phyloP scores from a whole-genome alignment of 129 eudicot genomes.

The Ambrosia artemisiifolia region DNA sequence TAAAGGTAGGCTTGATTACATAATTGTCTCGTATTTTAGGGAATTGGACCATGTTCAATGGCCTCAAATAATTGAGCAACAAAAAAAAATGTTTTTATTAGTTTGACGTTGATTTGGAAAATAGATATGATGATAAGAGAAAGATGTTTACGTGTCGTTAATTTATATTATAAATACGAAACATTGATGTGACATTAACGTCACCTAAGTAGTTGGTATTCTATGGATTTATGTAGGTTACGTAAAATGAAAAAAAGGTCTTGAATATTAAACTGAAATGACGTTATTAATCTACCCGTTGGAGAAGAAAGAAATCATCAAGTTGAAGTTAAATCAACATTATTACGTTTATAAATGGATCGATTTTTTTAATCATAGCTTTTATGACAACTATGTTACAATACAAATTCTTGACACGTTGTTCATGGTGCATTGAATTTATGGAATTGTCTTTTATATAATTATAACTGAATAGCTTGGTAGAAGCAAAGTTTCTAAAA shows the following conservation, averaged over 20 bases:
- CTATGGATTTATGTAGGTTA: neutral
- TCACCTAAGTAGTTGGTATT: neutral
- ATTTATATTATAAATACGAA: neutral
- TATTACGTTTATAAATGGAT: too few species aligned
- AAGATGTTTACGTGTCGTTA: constrained; percentile 10
- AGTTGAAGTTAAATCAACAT: neutral
- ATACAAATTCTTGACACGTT: too few species aligned
- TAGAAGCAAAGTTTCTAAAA: too few species aligned
- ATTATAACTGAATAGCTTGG: too few species aligned
- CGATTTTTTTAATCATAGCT: too few species aligned
- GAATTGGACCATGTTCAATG: constrained; percentile 28
- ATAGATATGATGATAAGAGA: neutral
- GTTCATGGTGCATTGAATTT: too few species aligned
- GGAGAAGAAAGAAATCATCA: neutral
- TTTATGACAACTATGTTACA: too few species aligned
- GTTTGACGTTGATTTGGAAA: neutral
- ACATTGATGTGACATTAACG: neutral
- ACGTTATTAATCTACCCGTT: neutral
- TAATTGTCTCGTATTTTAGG: constrained; percentile 30
- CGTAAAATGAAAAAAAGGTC: neutral
- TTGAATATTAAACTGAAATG: neutral
- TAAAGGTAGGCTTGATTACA: constrained; percentile 31
- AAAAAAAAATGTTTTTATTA: neutral
- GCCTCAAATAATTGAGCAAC: constrained; percentile 20
- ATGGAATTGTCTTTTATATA: too few species aligned